These are phyloP conservation scores for Roridomyces roridus DNA, from an alignment of 768 basidiomycete genomes.

Conservation along the genomic window DNA sequence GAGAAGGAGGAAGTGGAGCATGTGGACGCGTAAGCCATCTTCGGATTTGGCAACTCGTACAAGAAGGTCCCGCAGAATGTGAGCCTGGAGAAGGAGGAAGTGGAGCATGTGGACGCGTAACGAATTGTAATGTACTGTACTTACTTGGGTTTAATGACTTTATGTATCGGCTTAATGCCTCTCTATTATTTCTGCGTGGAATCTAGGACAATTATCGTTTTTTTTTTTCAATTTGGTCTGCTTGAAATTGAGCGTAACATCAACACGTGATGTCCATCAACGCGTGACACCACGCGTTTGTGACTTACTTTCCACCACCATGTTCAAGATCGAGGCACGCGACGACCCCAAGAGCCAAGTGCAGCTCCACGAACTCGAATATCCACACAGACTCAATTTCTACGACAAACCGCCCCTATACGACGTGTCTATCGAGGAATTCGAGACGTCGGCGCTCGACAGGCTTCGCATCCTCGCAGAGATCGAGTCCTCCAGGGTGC, in stretches of 20 bases:
- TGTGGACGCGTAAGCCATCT: neutral
- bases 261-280: neutral
- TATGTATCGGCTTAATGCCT: too few relatives aligned
- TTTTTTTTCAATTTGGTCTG: too few relatives aligned
- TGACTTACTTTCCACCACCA: conserved; percentile 18
- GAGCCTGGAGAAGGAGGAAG: conserved; percentile 7
- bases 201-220: too few relatives aligned
- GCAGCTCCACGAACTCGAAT: conserved; percentile 34
- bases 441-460: conserved; percentile 90
- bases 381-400: conserved; percentile 84
- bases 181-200: too few relatives aligned
- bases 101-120: conserved; percentile 1
- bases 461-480: conserved; percentile 87
- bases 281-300: conserved; percentile 26
- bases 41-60: neutral
- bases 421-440: conserved; percentile 94
- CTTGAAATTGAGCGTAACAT: too few relatives aligned
- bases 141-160: too few relatives aligned
- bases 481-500: conserved; percentile 87
- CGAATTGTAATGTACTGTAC: too few relatives aligned
- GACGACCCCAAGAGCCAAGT: conserved; percentile 28
- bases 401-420: conserved; percentile 86
- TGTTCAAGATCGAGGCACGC: conserved; percentile 45
- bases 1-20: conserved; percentile 7
- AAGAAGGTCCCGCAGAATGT: neutral